Base-by-base conservation (phyloP, 2,329 filamentous ascomycete genomes). In the Juglanconis oblonga region DNA sequence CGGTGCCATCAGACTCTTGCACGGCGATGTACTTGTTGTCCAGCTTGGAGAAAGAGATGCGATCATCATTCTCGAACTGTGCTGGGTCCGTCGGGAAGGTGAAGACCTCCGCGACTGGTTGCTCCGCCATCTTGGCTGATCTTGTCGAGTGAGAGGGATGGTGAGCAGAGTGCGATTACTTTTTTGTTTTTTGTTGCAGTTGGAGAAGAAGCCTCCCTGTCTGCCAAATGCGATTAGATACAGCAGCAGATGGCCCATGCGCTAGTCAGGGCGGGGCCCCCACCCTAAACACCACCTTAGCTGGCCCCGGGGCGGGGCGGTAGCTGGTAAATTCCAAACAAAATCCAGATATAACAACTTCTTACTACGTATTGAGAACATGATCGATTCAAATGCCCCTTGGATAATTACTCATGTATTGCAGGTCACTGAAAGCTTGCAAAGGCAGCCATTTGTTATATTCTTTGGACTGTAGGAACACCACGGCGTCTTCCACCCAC, bases 1-100 rank as follows among this genome's bases (percentile, higher is more conserved):
- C 93, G 63, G 86, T 84, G 55, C 91, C 92, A 71, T 95, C 87
- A 52, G 61, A 63, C 52, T 92, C 90, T 59, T 91, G 89, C 63
- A 96, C 92, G 7, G 95, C 86, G 56, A 95, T 85, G 77, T 88
- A 94, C 71, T 92, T 94, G 70, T 86, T 82, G 74, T 94, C 89
- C 63, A 91, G 80, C 71, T 85, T 90, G n/a, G 91, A 94, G 77
- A 89, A 96, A 5, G 91, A 94, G 69, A 97, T 90, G 67, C 93
- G 89, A 33, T 90, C 84, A 71, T 97, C 92, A 61, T 77, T 77
- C 68, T 89, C 87, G 71, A 96, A 96, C 52, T 89, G 83, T 59
- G 84, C 81, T 13, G 83, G 81, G 59, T 91, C 78, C 17, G 79
- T 85, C 29, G 85, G 85, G 58, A 87, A 85, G 10, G 75, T 75